Conservation (phyloP, 306 rosid genomes). For the Vigna hirtella region DNA sequence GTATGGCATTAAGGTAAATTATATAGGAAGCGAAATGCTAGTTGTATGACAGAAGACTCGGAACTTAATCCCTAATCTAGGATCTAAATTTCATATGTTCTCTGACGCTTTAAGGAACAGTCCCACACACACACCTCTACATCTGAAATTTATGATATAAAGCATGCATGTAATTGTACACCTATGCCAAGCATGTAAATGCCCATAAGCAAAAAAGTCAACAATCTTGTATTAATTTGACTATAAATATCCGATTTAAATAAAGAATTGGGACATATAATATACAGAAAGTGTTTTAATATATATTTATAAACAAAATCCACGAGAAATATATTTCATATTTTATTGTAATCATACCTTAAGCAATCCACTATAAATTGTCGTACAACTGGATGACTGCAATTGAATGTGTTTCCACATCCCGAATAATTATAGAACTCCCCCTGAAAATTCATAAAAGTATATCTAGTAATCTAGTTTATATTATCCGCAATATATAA, state of each 20-base stretch:
- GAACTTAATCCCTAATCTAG: background rate
- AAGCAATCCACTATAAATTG: slow-evolving; percentile 87
- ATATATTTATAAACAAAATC: background rate
- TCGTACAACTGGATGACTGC: slow-evolving; percentile 96
- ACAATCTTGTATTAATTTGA: background rate
- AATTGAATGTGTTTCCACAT: slow-evolving; percentile 96
- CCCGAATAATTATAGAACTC: slow-evolving; percentile 98
- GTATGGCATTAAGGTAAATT: slow-evolving; percentile 4
- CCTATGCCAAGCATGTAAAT: slow-evolving; percentile 25
- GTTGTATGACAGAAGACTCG: background rate
- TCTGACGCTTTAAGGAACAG: background rate
- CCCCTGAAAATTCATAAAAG: slow-evolving; percentile 63
- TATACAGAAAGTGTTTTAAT: slow-evolving; percentile 11
- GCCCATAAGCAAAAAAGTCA: slow-evolving; percentile 32
- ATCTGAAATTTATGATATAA: background rate
- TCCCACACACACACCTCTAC: background rate
- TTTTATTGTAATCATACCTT: slow-evolving; percentile 60
- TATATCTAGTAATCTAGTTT: slow-evolving; percentile 24
- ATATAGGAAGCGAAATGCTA: background rate
- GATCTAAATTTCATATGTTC: background rate
- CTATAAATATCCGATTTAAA: slow-evolving; percentile 19
- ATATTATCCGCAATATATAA: background rate
- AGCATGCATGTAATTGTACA: background rate
- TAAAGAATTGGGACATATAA: slow-evolving; percentile 23
- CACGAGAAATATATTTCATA: slow-evolving; percentile 37